These are phyloP conservation scores for Candida cerambycidarum DNA, from an alignment of 805 yeast species.

Conservation along the genomic window DNA sequence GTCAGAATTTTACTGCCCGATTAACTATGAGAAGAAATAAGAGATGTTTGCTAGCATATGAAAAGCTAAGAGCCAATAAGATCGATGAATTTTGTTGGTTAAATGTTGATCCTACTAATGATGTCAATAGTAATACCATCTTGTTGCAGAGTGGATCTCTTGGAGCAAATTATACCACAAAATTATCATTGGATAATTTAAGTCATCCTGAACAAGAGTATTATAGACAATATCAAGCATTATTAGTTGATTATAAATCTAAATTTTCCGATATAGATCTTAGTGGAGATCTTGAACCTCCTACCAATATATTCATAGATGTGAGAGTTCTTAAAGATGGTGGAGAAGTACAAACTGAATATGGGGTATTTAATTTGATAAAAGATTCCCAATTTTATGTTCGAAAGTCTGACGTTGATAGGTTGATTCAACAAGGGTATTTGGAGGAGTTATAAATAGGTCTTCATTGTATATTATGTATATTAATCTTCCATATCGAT, in stretches of 20 bases:
- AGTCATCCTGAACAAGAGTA: conserved; percentile 83
- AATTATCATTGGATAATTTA: conserved; percentile 46
- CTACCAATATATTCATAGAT: conserved; percentile 87
- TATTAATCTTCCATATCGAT: conserved; percentile 8
- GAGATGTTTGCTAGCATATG: conserved; percentile 84
- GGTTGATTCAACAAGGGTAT: conserved; percentile 92
- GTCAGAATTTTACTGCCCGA: conserved; percentile 68
- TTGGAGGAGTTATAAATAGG: conserved; percentile 74
- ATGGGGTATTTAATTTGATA: conserved; percentile 90
- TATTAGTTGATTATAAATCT: conserved; percentile 74
- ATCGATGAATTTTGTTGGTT: conserved; percentile 74
- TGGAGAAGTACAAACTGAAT: conserved; percentile 96
- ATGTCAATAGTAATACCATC: conserved; percentile 5
- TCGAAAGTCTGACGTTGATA: conserved; percentile 89
- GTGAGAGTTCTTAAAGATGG: conserved; percentile 92
- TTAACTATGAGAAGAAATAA: conserved; percentile 85
- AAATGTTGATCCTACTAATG: conserved; percentile 46
- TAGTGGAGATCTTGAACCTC: conserved; percentile 88
- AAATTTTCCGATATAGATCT: conserved; percentile 80
- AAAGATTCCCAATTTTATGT: conserved; percentile 95
- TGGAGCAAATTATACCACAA: conserved; percentile 24
- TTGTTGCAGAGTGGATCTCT: conserved; percentile 11
- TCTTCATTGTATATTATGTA: conserved; percentile 1
- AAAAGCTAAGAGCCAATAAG: conserved; percentile 65
- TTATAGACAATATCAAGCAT: conserved; percentile 64